A percentile compares a stretch with the other conserved stretches of the same genome.
Conservation (phyloP, 2,329 filamentous ascomycete genomes). For the Albifimbria verrucaria region DNA sequence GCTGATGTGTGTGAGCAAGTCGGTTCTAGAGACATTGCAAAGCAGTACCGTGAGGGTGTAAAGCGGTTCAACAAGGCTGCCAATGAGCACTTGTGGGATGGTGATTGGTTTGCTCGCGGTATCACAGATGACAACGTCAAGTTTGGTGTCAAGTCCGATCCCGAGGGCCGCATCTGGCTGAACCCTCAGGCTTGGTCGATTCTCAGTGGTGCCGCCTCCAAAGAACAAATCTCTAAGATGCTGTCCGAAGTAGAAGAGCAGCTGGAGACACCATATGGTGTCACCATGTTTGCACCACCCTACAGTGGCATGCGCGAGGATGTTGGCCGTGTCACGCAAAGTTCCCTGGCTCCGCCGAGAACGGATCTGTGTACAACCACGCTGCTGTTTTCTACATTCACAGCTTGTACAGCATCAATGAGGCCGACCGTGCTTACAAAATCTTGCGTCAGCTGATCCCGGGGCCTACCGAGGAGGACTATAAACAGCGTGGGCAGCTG, state of each 20-base stretch:
- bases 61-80: conserved; percentile 46
- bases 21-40: conserved; percentile 35
- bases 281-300: conserved; percentile 53
- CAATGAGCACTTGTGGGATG: conserved; percentile 52
- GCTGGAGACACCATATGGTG: conserved; percentile 50
- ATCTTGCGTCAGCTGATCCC: conserved; percentile 51
- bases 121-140: conserved; percentile 53
- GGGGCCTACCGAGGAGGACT: conserved; percentile 48
- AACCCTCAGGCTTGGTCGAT: conserved; percentile 56
- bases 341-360: conserved; percentile 55
- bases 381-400: conserved; percentile 53
- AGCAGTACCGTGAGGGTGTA: conserved; percentile 41
- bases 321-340: conserved; percentile 57
- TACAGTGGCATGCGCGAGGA: conserved; percentile 55
- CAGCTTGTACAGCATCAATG: conserved; percentile 46
- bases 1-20: conserved; percentile 46
- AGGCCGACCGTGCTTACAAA: conserved; percentile 48
- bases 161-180: conserved; percentile 55
- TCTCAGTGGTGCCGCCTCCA: conserved; percentile 46
- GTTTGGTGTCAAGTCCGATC: conserved; percentile 48
- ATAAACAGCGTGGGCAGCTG: conserved; percentile 50
- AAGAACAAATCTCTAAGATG: conserved; percentile 40
- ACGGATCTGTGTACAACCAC: conserved; percentile 57
- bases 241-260: conserved; percentile 47
- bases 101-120: conserved; percentile 54